These are phyloP conservation scores for Penicillium sp. DNA, from an alignment of 2,329 filamentous ascomycete species.

Conservation along the genomic window DNA sequence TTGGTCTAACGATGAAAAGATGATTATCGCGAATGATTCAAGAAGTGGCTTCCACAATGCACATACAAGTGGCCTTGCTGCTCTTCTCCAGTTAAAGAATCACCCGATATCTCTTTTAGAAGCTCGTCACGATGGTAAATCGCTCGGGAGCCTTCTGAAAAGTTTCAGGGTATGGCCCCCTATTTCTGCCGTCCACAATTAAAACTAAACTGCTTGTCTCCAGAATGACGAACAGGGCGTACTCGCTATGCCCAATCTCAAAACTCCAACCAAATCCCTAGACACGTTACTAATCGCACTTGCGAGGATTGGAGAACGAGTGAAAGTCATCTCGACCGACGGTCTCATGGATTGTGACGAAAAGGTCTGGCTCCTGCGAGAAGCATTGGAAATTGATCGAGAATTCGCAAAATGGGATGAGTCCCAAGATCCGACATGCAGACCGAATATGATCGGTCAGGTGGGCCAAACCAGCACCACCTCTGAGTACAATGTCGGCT, in stretches of 20 bases:
- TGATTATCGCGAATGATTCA: neutral
- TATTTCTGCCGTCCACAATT: neutral
- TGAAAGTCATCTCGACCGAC: neutral
- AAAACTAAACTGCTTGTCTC: neutral
- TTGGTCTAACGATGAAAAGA: neutral
- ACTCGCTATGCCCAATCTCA: neutral
- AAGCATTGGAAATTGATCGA: neutral
- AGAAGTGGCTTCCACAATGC: neutral
- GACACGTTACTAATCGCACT: neutral
- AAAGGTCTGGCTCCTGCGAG: neutral
- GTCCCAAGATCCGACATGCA: neutral
- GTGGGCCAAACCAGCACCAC: neutral
- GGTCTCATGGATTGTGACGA: neutral
- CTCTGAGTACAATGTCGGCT: neutral
- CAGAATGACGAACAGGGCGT: neutral
- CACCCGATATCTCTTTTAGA: neutral
- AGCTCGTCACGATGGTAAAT: neutral
- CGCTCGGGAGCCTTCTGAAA: neutral
- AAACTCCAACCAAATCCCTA: neutral
- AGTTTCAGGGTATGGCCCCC: neutral
- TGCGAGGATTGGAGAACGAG: neutral
- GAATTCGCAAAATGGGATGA: neutral
- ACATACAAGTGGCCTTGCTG: neutral
- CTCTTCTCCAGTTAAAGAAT: neutral
- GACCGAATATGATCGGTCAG: neutral